phyloP scores from a whole-genome alignment of 2,329 filamentous ascomycete species.

The Clarireedia hainanense region DNA sequence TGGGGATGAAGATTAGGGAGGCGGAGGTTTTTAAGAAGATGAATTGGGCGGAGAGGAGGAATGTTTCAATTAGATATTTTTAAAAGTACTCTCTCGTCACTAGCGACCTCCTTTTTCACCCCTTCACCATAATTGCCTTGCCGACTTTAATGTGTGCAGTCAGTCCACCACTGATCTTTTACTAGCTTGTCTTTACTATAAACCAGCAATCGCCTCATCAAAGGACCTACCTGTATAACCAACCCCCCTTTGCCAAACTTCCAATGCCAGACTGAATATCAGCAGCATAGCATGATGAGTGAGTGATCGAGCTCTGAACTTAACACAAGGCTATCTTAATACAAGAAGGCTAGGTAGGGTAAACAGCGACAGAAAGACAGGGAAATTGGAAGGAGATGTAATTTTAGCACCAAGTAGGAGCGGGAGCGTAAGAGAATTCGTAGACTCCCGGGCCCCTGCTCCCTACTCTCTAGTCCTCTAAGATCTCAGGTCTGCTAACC shows the following conservation, averaged over 20 bases:
- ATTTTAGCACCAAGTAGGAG: too few relatives aligned
- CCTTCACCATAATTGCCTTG: neutral
- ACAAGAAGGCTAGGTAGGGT: too few relatives aligned
- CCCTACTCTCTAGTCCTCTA: too few relatives aligned
- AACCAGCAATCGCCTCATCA: neutral
- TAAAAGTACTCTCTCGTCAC: neutral
- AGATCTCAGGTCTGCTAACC: too few relatives aligned
- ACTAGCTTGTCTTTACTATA: neutral
- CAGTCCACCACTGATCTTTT: neutral
- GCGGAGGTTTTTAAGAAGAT: constrained; percentile 36
- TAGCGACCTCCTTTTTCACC: neutral
- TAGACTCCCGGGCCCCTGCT: too few relatives aligned
- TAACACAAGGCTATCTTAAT: too few relatives aligned
- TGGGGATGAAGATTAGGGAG: constrained; percentile 51
- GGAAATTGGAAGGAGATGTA: too few relatives aligned
- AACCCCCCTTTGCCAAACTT: neutral
- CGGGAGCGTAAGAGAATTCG: too few relatives aligned
- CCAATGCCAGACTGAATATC: neutral
- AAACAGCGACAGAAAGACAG: too few relatives aligned
- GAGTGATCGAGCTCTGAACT: too few relatives aligned
- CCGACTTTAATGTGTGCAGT: neutral
- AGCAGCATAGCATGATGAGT: neutral
- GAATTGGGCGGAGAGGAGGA: constrained; percentile 13
- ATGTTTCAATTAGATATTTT: constrained; percentile 10
- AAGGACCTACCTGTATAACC: too few relatives aligned